Base-by-base conservation (phyloP, 257 asterid species). In the Salvia miltiorrhiza region DNA sequence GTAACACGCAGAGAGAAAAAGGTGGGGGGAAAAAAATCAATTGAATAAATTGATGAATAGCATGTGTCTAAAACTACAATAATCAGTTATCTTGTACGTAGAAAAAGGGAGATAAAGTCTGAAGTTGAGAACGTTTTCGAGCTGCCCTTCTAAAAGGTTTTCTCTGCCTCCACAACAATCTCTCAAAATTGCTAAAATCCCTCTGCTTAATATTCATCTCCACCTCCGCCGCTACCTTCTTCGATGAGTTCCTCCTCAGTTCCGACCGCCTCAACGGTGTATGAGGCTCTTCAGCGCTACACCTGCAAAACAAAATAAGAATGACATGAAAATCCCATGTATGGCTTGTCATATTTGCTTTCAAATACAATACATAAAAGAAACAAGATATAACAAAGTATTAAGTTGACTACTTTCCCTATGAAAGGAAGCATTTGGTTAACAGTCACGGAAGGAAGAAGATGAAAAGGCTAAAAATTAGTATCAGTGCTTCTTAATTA, bases 201-300 rank as follows among this genome's bases (percentile, higher is more conserved):
- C 76, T 73, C 40, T 76, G 28, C 21, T 48, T 45, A 56, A 67
- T 79, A 63, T 50, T 59, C 30, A 60, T 56, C 28, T 73, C 82
- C 70, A 44, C 62, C 10, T 41, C 80, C 73, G 21, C 73, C 11
- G 59, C 23, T 55, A 10, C 20, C 75, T 32, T 68, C 59, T 73
- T 62, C 45, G 77, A 55, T n/a, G 78, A 72, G 69, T 70, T 84
- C 79, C 86, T 83, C 75, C 83, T 82, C 69, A 76, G 43, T 35
- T 92, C 94, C 3, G 81, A 77, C 23, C 81, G 81, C 65, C 91
- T 79, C 14, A 85, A 82, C 32, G 96, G 98, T 16, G 98, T 92
- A 70, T 92, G 97, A 35, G 97, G 96, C 84, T 83, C 96, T 71
- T 85, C 92, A 70, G 73, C 77, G 2, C 73, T 57, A 32, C 67